phyloP scores from a whole-genome alignment of 2,329 filamentous ascomycete species.

The Hypomyces rosellus region DNA sequence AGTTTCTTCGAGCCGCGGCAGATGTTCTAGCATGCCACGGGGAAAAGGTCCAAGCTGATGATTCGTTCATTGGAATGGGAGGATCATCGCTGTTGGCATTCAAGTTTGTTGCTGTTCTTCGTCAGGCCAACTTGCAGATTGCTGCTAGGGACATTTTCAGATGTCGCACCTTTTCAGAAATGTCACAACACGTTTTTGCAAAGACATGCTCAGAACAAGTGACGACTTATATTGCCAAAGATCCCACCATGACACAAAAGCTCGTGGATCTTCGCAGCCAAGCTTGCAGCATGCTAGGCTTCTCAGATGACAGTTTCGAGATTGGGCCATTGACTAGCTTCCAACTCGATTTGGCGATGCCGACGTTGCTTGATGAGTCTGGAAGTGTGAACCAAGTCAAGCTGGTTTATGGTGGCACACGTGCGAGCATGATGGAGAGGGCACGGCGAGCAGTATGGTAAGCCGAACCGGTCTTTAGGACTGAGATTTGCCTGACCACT shows the following conservation, averaged over 20 bases:
- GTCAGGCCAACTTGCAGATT: neutral
- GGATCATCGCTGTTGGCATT: constrained; percentile 9
- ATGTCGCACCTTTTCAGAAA: constrained; percentile 1
- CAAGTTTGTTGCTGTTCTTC: constrained; percentile 5
- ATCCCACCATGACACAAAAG: neutral
- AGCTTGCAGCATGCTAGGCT: neutral
- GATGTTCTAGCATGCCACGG: neutral
- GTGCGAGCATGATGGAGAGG: constrained; percentile 4
- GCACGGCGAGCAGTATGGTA: constrained; percentile 8
- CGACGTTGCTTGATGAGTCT: neutral
- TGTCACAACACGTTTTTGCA: neutral
- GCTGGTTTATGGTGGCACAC: neutral
- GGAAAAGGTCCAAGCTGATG: neutral
- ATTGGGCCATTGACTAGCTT: constrained; percentile 6
- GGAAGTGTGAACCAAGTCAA: constrained; percentile 8
- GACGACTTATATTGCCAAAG: neutral
- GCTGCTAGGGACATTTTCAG: constrained; percentile 4
- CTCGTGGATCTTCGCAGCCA: neutral
- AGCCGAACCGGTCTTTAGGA: constrained; percentile 4
- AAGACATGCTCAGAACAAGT: neutral
- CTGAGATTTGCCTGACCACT: constrained; percentile 1
- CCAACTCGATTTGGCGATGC: constrained; percentile 3
- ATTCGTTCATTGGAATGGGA: constrained; percentile 5
- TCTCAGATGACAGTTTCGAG: neutral
- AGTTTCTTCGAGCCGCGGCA: neutral